Percentiles rank a stretch among this genome's conserved stretches.
Evolutionary conservation across 2,329 filamentous ascomycete species (phyloP).

Genomic region (Colletotrichum sp.): DNA sequence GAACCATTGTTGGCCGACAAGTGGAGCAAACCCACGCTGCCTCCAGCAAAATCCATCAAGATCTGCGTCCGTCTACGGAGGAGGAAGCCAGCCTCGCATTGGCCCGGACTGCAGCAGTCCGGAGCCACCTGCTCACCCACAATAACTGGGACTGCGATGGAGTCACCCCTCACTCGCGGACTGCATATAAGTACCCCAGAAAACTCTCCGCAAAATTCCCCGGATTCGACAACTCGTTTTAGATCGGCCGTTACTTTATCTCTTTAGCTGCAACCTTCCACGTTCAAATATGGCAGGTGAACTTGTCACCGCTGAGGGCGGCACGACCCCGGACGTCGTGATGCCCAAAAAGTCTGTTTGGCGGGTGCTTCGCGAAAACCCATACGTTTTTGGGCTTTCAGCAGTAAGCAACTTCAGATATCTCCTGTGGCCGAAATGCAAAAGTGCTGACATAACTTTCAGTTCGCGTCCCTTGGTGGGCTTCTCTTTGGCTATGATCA

Average conservation of each 20-base stretch:
- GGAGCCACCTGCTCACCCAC: not conserved
- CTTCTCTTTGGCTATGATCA: constrained; percentile 58
- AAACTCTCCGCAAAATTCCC: not conserved
- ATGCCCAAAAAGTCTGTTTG: constrained; percentile 28
- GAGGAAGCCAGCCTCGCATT: not conserved
- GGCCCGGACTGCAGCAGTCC: not conserved
- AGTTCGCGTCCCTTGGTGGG: constrained; percentile 39
- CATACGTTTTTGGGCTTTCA: constrained; percentile 48
- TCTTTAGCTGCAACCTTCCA: not conserved
- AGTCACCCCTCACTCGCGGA: not conserved
- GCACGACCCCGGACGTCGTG: not conserved
- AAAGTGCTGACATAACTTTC: not conserved
- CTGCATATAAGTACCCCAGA: not conserved
- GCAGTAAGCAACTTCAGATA: constrained; percentile 31
- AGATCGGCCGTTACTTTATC: not conserved
- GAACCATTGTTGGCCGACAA: not conserved
- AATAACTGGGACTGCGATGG: not conserved
- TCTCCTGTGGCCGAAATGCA: not conserved
- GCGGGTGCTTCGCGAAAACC: constrained; percentile 39
- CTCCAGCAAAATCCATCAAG: not conserved
- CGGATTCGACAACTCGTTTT: constrained; percentile 23
- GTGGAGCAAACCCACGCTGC: not conserved
- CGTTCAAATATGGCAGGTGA: not conserved
- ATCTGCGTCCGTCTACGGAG: not conserved
- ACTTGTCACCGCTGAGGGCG: constrained; percentile 21